These are phyloP conservation scores for Kodamaea anthophila DNA, from an alignment of 1,139 yeast species.

Conservation along the genomic window DNA sequence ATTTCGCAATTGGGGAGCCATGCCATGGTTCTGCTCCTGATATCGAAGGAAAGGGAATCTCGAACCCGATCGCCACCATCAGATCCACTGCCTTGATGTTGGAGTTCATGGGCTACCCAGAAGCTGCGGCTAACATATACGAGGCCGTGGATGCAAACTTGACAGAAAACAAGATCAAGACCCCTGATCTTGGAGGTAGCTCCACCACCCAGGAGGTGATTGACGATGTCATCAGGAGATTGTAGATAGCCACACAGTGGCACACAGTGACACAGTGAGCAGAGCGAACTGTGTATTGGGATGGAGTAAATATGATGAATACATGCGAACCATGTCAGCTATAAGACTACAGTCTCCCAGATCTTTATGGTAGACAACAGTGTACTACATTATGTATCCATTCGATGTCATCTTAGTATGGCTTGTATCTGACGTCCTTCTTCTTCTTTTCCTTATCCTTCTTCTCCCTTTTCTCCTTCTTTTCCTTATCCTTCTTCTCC, in stretches of 20 bases:
- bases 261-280: too few relatives aligned
- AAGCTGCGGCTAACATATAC: constrained; percentile 88
- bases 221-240: constrained; percentile 62
- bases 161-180: constrained; percentile 69
- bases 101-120: constrained; percentile 88
- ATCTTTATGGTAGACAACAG: too few relatives aligned
- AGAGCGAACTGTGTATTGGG: too few relatives aligned
- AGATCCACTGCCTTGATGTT: constrained; percentile 96
- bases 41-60: constrained; percentile 88
- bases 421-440: constrained; percentile 45
- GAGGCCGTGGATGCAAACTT: constrained; percentile 93
- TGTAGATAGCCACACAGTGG: too few relatives aligned
- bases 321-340: too few relatives aligned
- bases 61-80: constrained; percentile 96
- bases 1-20: constrained; percentile 97
- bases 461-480: constrained; percentile 17
- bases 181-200: constrained; percentile 93
- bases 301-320: too few relatives aligned
- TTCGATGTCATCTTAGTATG: constrained; percentile 30
- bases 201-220: constrained; percentile 82
- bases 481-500: constrained; percentile 19
- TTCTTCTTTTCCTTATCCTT: constrained; percentile 15
- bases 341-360: too few relatives aligned
- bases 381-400: too few relatives aligned
- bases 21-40: constrained; percentile 99